A percentile compares a stretch with the other conserved stretches of the same genome.
Evolutionary conservation across 2,329 filamentous ascomycete species (phyloP).

Genomic region (Fusarium equiseti): DNA sequence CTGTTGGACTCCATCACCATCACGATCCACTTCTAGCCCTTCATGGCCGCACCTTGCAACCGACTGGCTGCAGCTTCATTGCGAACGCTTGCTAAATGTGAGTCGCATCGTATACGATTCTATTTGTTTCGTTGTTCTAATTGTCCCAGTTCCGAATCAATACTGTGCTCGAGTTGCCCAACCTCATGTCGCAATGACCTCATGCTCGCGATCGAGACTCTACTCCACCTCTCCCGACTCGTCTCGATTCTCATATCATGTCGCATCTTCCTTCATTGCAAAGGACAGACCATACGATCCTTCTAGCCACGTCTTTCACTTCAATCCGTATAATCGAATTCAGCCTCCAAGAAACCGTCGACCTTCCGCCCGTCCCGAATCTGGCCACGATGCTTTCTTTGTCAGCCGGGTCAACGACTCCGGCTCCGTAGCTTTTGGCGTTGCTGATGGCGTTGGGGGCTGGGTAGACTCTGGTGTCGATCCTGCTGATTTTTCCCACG

Average conservation of each 20-base stretch:
- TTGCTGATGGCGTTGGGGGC: slow-evolving; percentile 95
- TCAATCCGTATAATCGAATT: slow-evolving; percentile 73
- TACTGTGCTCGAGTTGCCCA: slow-evolving; percentile 18
- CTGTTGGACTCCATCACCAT: background rate
- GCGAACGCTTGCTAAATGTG: slow-evolving; percentile 43
- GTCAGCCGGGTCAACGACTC: slow-evolving; percentile 81
- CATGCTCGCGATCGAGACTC: slow-evolving; percentile 36
- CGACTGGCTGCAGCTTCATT: slow-evolving; percentile 40
- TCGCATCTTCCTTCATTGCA: slow-evolving; percentile 80
- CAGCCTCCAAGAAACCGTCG: slow-evolving; percentile 59
- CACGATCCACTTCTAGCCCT: slow-evolving; percentile 38
- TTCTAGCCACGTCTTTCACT: slow-evolving; percentile 77
- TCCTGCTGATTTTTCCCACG: slow-evolving; percentile 94
- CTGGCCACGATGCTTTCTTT: slow-evolving; percentile 97
- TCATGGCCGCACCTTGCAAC: slow-evolving; percentile 44
- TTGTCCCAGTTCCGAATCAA: slow-evolving; percentile 32
- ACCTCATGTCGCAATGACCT: slow-evolving; percentile 32
- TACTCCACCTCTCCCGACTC: slow-evolving; percentile 45
- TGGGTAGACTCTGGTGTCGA: slow-evolving; percentile 95
- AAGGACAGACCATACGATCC: slow-evolving; percentile 78
- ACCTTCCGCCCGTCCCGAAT: slow-evolving; percentile 70
- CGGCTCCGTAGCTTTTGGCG: slow-evolving; percentile 81
- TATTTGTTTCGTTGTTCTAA: slow-evolving; percentile 19
- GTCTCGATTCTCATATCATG: slow-evolving; percentile 71
- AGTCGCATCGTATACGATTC: slow-evolving; percentile 1